Evolutionary conservation across 2,329 filamentous ascomycete species (phyloP), one percentile per base, ranked within the genome.

Genomic region (Clarireedia monteithiana): DNA sequence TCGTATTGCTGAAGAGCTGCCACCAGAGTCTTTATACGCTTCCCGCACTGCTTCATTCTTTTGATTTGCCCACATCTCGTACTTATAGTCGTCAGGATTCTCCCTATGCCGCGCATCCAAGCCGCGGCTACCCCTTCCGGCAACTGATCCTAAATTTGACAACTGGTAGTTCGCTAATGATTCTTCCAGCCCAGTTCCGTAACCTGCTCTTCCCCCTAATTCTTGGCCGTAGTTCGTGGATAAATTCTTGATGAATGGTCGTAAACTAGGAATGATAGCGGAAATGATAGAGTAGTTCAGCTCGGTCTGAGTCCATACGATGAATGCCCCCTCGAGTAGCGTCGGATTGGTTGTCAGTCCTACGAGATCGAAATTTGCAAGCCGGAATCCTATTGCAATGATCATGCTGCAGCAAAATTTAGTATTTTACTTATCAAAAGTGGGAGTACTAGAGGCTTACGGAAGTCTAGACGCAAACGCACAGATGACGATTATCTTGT

Each of bases 241-340:
- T 55, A 69, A 61, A 1, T 63, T 72, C 2, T 69, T 67, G 58
- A 75, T 68, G 53, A 77, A 76, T 1, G 74, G 72, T 40, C 73
- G 71, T n/a, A 77, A 66, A 49, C 73, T 74, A 0, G 74, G 73
- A n/a, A 73, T 70, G 0, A 71, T 74, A 14, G 71, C 70, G 17
- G 73, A 68, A 3, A 75, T 67, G 20, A 77, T 67, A 39, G 69
- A 70, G 50, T 74, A 72, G 51, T 68, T 67, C 4, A 76, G 59
- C 58, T 76, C 71, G 38, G 73, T 63, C 55, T 76, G 73, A 0
- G 71, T 71, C 51, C 70, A 69, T 1, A 74, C 64, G 1, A 65
- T 68, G 3, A 70, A 67, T 14, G 69, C 62, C 12, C 69, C 68
- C 23, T 70, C 70, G 23, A 66, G 58, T 9, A 77, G 66, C 4